These are phyloP conservation scores for Hymenoscyphus occultus DNA, from an alignment of 2,329 filamentous ascomycete species.

Conservation along the genomic window DNA sequence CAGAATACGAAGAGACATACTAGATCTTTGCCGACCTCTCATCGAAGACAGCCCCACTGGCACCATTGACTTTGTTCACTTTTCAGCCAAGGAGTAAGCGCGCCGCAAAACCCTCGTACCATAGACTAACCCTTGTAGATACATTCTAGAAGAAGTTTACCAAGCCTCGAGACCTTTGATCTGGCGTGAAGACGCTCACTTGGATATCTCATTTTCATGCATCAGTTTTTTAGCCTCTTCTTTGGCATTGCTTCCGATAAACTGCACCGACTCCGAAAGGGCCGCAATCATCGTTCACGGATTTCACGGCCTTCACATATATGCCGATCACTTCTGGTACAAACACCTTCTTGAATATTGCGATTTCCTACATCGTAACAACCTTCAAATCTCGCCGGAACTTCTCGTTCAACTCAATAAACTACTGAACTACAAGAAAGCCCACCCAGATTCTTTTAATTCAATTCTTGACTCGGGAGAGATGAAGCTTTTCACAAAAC, in stretches of 20 bases:
- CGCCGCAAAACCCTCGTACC: neutral
- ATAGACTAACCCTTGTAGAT: constrained; percentile 7
- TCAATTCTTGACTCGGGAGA: neutral
- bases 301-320: constrained; percentile 17
- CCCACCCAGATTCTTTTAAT: neutral
- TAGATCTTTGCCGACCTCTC: constrained; percentile 21
- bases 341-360: constrained; percentile 15
- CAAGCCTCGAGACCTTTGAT: constrained; percentile 11
- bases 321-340: constrained; percentile 16
- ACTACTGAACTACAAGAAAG: constrained; percentile 7
- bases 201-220: constrained; percentile 17
- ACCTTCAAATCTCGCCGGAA: constrained; percentile 3
- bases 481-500: neutral
- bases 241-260: neutral
- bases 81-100: constrained; percentile 19
- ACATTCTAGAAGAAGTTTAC: constrained; percentile 14
- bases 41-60: constrained; percentile 17
- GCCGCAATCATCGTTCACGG: constrained; percentile 10
- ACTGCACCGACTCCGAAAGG: neutral
- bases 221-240: constrained; percentile 9
- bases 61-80: constrained; percentile 21
- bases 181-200: constrained; percentile 10
- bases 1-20: constrained; percentile 6
- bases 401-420: constrained; percentile 13
- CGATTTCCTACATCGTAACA: neutral